phyloP scores from a whole-genome alignment of 2,329 filamentous ascomycete species.

The Bretziella fagacearum region DNA sequence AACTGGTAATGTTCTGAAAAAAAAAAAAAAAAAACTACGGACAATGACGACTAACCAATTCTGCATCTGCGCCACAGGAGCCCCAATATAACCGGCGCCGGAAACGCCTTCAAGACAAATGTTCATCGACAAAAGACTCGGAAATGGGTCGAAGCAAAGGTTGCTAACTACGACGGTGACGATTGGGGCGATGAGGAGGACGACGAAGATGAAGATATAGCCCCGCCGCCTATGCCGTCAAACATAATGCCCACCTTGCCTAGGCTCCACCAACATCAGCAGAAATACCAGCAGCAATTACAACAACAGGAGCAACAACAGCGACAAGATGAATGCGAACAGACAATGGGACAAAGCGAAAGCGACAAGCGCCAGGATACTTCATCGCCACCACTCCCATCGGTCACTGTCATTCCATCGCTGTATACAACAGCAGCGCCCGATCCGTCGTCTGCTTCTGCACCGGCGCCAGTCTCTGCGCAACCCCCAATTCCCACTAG shows the following conservation, averaged over 20 bases:
- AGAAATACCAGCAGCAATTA: slow-evolving; percentile 5
- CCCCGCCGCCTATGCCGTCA: slow-evolving; percentile 21
- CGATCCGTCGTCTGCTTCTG: not conserved
- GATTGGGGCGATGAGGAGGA: slow-evolving; percentile 71
- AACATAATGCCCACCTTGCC: slow-evolving; percentile 15
- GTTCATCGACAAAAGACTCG: slow-evolving; percentile 78
- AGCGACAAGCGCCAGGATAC: too few species aligned
- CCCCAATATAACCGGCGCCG: not conserved
- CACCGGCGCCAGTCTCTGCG: not conserved
- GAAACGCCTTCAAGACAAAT: slow-evolving; percentile 53
- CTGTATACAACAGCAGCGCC: too few species aligned
- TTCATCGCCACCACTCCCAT: too few species aligned
- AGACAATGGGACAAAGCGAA: too few species aligned
- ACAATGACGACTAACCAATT: too few species aligned
- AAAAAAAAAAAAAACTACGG: too few species aligned
- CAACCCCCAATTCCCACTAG: not conserved
- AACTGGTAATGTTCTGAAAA: too few species aligned
- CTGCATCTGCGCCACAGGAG: not conserved
- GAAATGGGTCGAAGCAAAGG: slow-evolving; percentile 88
- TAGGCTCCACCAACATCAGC: slow-evolving; percentile 9
- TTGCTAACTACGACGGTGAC: slow-evolving; percentile 75
- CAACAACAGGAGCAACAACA: slow-evolving; percentile 1
- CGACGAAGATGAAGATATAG: slow-evolving; percentile 32
- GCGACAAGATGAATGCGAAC: too few species aligned
- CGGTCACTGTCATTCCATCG: too few species aligned